Conservation (phyloP, 148 eudicot species). For the Suaeda aralocaspica region DNA sequence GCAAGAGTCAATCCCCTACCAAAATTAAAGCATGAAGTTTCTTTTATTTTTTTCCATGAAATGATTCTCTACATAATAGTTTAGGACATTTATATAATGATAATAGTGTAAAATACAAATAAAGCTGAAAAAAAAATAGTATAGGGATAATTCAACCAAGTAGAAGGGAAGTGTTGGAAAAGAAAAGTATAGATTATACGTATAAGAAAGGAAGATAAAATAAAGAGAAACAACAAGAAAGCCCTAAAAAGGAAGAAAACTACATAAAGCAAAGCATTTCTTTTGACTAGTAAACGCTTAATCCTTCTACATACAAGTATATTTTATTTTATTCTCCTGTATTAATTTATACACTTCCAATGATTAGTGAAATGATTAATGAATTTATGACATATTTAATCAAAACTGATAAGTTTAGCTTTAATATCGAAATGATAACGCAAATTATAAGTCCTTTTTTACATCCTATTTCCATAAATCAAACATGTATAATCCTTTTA, state of each 20-base stretch:
- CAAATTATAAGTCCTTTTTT: too few relatives aligned
- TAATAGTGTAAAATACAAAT: neutral
- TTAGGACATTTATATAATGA: neutral
- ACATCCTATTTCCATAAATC: too few relatives aligned
- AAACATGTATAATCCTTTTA: too few relatives aligned
- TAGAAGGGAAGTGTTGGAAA: conserved; percentile 26
- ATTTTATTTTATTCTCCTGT: conserved; percentile 13
- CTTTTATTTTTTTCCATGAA: neutral
- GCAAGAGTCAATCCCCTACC: neutral
- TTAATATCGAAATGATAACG: too few relatives aligned
- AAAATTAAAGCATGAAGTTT: neutral
- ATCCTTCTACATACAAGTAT: conserved; percentile 29
- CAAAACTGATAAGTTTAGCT: too few relatives aligned
- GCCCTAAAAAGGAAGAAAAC: conserved; percentile 26
- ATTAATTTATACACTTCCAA: neutral
- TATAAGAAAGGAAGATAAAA: conserved; percentile 20
- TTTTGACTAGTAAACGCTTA: conserved; percentile 22
- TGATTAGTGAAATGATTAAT: neutral
- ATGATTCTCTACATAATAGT: neutral
- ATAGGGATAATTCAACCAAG: neutral
- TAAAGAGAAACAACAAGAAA: conserved; percentile 37
- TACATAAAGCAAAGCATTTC: conserved; percentile 34
- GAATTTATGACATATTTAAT: too few relatives aligned
- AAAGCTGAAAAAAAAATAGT: neutral
- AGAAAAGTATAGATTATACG: conserved; percentile 22